Evolutionary conservation across 169 alveolate genomes (phyloP).

Genomic region (Eimeria brunetti): DNA sequence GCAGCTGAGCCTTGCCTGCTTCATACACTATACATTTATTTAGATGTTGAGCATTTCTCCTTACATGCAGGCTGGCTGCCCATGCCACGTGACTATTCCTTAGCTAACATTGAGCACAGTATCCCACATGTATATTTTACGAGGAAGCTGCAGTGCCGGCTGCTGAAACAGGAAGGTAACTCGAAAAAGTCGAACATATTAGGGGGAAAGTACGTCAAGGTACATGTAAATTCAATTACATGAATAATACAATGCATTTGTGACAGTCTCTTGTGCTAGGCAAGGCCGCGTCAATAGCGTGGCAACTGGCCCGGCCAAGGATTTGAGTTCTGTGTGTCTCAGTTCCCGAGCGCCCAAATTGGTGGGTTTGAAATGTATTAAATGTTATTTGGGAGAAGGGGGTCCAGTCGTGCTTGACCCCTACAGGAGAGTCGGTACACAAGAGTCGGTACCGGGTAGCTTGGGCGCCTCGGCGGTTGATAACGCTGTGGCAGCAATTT

Average conservation of each 20-base stretch:
- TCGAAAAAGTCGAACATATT: neutral
- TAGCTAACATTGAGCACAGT: no score
- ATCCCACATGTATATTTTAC: no score
- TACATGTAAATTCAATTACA: neutral
- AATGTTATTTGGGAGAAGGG: neutral
- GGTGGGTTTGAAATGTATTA: neutral
- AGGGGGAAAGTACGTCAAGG: neutral
- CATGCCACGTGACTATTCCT: no score
- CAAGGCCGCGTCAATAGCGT: neutral
- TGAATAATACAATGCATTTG: neutral
- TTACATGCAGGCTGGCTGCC: no score
- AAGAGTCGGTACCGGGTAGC: neutral
- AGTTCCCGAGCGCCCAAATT: neutral
- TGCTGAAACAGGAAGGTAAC: neutral
- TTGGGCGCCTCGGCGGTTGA: neutral
- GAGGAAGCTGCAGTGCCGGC: neutral
- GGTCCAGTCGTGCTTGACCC: neutral
- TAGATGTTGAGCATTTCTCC: no score
- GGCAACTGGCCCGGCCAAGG: neutral
- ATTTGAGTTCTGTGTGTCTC: neutral
- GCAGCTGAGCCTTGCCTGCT: no score
- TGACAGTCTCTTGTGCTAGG: neutral
- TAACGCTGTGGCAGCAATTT: neutral
- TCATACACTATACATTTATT: no score
- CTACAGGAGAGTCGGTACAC: no score